These are phyloP conservation scores for Amaranthus hypochondriacus DNA, from an alignment of 148 eudicot genomes.

Conservation along the genomic window DNA sequence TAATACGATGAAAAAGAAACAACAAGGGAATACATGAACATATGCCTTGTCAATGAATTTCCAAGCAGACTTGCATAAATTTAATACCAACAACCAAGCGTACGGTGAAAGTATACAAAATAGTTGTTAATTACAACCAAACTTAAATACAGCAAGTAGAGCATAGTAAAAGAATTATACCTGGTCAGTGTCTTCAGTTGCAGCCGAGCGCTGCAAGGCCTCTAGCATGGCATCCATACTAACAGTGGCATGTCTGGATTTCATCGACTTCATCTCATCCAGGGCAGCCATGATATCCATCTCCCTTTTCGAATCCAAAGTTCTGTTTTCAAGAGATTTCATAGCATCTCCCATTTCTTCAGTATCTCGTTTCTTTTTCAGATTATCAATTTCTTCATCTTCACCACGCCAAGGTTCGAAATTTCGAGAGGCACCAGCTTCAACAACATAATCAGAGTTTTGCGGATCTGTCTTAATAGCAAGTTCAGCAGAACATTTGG, in stretches of 20 bases:
- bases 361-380: conserved; percentile 59
- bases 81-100: too few relatives aligned
- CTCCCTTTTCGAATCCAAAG: conserved; percentile 81
- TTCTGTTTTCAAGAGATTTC: conserved; percentile 95
- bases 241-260: conserved; percentile 81
- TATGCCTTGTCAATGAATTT: too few relatives aligned
- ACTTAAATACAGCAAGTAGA: neutral
- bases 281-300: conserved; percentile 94
- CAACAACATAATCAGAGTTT: conserved; percentile 83
- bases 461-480: conserved; percentile 85
- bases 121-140: neutral
- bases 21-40: too few relatives aligned
- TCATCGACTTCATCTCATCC: conserved; percentile 97
- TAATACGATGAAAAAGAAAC: too few relatives aligned
- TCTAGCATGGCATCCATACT: conserved; percentile 81
- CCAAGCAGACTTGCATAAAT: too few relatives aligned
- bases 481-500: conserved; percentile 81
- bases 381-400: conserved; percentile 73
- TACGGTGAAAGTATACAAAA: neutral
- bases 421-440: conserved; percentile 79
- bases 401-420: conserved; percentile 91
- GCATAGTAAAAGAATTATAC: conserved; percentile 3
- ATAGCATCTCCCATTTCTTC: conserved; percentile 99
- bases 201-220: conserved; percentile 59
- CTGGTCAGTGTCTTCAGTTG: conserved; percentile 38